A percentile compares a stretch with the other conserved stretches of the same genome.
Evolutionary conservation across 2,329 filamentous ascomycete genomes (phyloP).

Genomic region (Neonectria ditissima): DNA sequence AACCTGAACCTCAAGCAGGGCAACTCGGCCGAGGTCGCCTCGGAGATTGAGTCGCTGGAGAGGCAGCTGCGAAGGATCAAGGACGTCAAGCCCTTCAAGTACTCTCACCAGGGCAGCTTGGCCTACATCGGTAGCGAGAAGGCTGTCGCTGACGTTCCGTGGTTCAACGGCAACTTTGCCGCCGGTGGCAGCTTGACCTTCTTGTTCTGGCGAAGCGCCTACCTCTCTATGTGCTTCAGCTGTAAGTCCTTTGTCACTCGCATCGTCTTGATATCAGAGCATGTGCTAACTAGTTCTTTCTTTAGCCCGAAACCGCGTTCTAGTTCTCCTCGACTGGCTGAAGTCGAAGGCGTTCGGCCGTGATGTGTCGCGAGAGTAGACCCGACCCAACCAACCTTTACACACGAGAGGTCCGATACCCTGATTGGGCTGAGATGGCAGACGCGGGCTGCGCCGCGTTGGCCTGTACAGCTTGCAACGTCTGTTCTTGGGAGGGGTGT

Average conservation of each 20-base stretch:
- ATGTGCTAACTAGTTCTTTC: conserved; percentile 37
- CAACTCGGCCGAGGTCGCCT: conserved; percentile 74
- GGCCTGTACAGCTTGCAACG: conserved; percentile 33
- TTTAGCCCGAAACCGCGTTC: conserved; percentile 88
- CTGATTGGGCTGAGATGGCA: conserved; percentile 34
- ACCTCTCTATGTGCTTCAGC: conserved; percentile 99
- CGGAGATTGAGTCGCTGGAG: conserved; percentile 87
- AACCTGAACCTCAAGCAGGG: conserved; percentile 70
- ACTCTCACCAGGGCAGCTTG: conserved; percentile 96
- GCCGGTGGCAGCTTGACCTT: conserved; percentile 94
- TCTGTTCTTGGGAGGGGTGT: conserved; percentile 44
- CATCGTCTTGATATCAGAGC: not conserved
- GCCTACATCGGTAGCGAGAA: conserved; percentile 99
- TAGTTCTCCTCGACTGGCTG: conserved; percentile 94
- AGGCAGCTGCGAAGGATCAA: conserved; percentile 89
- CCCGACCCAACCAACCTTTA: conserved; percentile 32
- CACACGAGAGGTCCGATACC: conserved; percentile 42
- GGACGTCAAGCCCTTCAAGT: conserved; percentile 97
- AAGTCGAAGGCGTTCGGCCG: conserved; percentile 98
- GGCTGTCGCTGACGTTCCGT: conserved; percentile 96
- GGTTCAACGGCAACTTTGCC: conserved; percentile 97
- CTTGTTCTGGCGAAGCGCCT: conserved; percentile 97
- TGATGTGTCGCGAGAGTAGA: conserved; percentile 87
- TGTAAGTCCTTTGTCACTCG: conserved; percentile 72
- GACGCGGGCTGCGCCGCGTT: conserved; percentile 19